Percentiles rank a stretch among this genome's conserved stretches.
phyloP scores from a whole-genome alignment of 768 basidiomycete species.

The Hericium alpestre region DNA sequence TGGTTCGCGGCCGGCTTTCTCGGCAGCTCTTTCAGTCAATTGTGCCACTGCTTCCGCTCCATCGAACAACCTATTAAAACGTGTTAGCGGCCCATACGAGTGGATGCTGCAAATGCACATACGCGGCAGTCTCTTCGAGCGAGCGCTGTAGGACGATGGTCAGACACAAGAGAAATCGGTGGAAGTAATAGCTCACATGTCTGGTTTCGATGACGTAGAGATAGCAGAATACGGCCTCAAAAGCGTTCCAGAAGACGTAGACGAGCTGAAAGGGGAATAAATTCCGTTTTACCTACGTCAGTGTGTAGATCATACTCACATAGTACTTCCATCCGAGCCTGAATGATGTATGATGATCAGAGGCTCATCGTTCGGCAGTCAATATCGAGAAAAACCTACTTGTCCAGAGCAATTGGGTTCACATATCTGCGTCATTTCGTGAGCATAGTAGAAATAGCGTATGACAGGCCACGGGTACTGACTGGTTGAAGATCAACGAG shows the following conservation, averaged over 20 bases:
- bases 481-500: constrained; percentile 38
- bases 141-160: constrained; percentile 15
- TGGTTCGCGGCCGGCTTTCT: background rate
- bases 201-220: constrained; percentile 30
- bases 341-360: background rate
- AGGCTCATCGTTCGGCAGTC: background rate
- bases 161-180: background rate
- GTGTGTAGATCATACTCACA: constrained; percentile 14
- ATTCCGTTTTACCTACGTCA: background rate
- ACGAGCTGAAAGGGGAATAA: constrained; percentile 18
- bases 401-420: constrained; percentile 31
- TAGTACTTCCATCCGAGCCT: constrained; percentile 38
- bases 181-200: constrained; percentile 15
- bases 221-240: constrained; percentile 30
- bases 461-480: background rate
- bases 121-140: constrained; percentile 25
- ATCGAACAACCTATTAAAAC: constrained; percentile 19
- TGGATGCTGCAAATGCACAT: constrained; percentile 1
- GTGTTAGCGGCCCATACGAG: background rate
- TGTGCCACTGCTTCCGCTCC: constrained; percentile 12
- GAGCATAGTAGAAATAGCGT: background rate
- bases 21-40: background rate
- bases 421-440: constrained; percentile 18
- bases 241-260: constrained; percentile 30
- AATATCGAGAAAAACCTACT: background rate